Evolutionary conservation across 78 protist species (phyloP).

Genomic region (Emiliania huxleyi): DNA sequence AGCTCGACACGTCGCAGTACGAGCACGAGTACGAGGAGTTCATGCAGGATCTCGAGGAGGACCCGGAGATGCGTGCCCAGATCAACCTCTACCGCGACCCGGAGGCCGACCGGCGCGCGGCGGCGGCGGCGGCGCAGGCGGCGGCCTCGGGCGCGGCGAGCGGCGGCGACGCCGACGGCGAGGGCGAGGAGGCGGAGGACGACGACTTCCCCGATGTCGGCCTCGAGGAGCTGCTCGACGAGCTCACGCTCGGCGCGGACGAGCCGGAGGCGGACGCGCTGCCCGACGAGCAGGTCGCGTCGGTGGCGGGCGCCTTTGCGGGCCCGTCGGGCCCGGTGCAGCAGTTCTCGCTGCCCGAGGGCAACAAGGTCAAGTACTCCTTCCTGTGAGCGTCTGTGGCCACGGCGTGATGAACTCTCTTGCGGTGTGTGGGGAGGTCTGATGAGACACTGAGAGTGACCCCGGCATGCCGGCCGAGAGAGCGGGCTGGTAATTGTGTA

Average conservation of each 20-base stretch:
- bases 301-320: background rate
- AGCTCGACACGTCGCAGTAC: background rate
- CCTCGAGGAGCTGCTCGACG: conserved; percentile 9
- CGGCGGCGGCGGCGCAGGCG: background rate
- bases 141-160: background rate
- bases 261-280: background rate
- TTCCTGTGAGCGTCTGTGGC: too few relatives aligned
- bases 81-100: background rate
- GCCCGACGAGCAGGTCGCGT: background rate
- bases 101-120: background rate
- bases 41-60: conserved; percentile 14
- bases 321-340: too few relatives aligned
- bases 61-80: background rate
- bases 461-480: too few relatives aligned
- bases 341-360: too few relatives aligned
- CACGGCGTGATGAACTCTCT: too few relatives aligned
- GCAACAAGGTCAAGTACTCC: too few relatives aligned
- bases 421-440: too few relatives aligned
- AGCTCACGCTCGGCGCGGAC: background rate
- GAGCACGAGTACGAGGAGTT: background rate
- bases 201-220: background rate
- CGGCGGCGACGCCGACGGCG: background rate
- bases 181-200: background rate
- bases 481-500: too few relatives aligned
- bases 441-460: too few relatives aligned